Percentiles rank a stretch among this genome's conserved stretches.
Evolutionary conservation across 768 basidiomycete species (phyloP).

Genomic region (Suillus variegatus): DNA sequence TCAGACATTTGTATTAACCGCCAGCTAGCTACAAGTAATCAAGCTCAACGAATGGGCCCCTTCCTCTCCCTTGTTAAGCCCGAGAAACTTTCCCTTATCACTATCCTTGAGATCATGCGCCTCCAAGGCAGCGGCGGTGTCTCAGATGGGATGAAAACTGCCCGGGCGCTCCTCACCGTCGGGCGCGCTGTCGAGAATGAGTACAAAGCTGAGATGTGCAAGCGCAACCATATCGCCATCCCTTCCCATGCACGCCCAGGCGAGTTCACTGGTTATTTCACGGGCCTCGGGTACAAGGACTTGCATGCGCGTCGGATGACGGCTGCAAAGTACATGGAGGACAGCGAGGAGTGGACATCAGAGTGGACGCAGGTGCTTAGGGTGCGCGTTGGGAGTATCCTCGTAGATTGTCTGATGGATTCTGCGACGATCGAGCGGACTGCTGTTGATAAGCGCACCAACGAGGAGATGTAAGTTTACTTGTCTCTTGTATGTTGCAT

Average conservation of each 20-base stretch:
- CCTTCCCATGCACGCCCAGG: slow-evolving; percentile 34
- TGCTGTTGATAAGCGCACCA: slow-evolving; percentile 56
- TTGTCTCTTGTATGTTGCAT: slow-evolving; percentile 5
- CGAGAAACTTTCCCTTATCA: slow-evolving; percentile 82
- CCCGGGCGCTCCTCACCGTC: slow-evolving; percentile 75
- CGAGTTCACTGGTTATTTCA: slow-evolving; percentile 49
- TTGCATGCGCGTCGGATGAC: slow-evolving; percentile 66
- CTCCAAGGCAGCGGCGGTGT: slow-evolving; percentile 76
- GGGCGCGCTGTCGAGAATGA: slow-evolving; percentile 89
- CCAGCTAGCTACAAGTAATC: slow-evolving; percentile 5
- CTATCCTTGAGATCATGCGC: slow-evolving; percentile 88
- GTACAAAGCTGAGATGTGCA: slow-evolving; percentile 83
- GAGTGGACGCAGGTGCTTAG: slow-evolving; percentile 81
- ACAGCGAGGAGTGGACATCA: slow-evolving; percentile 72
- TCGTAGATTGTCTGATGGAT: slow-evolving; percentile 84
- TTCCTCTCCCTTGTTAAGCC: slow-evolving; percentile 77
- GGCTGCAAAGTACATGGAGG: slow-evolving; percentile 63
- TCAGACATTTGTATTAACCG: not conserved
- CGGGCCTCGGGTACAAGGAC: slow-evolving; percentile 57
- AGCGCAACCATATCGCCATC: slow-evolving; percentile 56
- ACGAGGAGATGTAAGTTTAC: slow-evolving; percentile 56
- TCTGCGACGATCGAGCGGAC: slow-evolving; percentile 74
- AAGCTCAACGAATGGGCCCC: slow-evolving; percentile 48
- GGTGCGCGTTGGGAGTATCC: slow-evolving; percentile 76
- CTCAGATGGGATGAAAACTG: slow-evolving; percentile 87